A percentile compares a stretch with the other conserved stretches of the same genome.
Evolutionary conservation across 2,329 filamentous ascomycete genomes (phyloP).

Genomic region (Elsinoe perseae): DNA sequence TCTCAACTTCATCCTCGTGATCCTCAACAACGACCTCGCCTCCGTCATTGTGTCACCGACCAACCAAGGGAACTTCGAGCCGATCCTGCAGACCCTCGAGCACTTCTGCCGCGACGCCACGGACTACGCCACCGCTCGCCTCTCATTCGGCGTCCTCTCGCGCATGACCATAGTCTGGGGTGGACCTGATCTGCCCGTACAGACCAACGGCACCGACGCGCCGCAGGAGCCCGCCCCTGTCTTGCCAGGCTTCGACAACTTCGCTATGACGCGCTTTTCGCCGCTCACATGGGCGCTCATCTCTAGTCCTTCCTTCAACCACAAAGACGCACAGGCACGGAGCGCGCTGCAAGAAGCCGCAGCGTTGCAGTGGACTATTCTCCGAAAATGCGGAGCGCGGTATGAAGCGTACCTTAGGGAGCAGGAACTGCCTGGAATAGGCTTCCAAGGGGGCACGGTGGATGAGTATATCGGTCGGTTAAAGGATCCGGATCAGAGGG

Average conservation of each 20-base stretch:
- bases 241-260: slow-evolving; percentile 82
- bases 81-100: slow-evolving; percentile 76
- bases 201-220: slow-evolving; percentile 31
- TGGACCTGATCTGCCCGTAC: slow-evolving; percentile 61
- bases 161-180: slow-evolving; percentile 87
- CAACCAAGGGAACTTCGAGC: slow-evolving; percentile 87
- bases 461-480: slow-evolving; percentile 57
- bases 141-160: slow-evolving; percentile 74
- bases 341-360: slow-evolving; percentile 85
- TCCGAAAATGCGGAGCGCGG: slow-evolving; percentile 75
- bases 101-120: slow-evolving; percentile 71
- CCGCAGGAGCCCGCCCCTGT: slow-evolving; percentile 45
- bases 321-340: slow-evolving; percentile 79
- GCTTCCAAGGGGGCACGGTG: slow-evolving; percentile 57
- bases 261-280: slow-evolving; percentile 84
- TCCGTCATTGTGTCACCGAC: slow-evolving; percentile 80
- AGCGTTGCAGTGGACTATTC: slow-evolving; percentile 77
- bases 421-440: slow-evolving; percentile 57
- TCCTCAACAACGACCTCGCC: slow-evolving; percentile 83
- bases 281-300: slow-evolving; percentile 84
- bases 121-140: slow-evolving; percentile 57
- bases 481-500: slow-evolving; percentile 33
- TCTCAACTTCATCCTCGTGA: slow-evolving; percentile 84
- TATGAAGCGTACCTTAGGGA: slow-evolving; percentile 65
- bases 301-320: slow-evolving; percentile 67